phyloP scores from a whole-genome alignment of 306 rosid genomes.

The Crotalaria pallida region DNA sequence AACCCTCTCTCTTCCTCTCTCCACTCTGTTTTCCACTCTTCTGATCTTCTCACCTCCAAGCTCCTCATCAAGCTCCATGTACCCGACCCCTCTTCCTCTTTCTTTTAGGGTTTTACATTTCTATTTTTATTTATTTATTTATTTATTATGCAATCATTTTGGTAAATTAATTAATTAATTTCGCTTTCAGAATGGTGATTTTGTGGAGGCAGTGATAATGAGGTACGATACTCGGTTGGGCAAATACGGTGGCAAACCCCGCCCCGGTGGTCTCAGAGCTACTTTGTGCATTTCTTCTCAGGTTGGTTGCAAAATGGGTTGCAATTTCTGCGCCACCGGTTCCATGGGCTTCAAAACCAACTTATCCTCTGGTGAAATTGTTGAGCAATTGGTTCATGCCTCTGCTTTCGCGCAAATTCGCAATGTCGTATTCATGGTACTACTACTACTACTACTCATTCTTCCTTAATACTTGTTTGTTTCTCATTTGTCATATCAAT shows the following conservation, averaged over 20 bases:
- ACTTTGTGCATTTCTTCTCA: conserved; percentile 91
- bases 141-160: not conserved
- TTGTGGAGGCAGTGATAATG: conserved; percentile 92
- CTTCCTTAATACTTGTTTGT: no score
- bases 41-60: conserved; percentile 71
- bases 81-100: not conserved
- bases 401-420: conserved; percentile 69
- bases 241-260: conserved; percentile 70
- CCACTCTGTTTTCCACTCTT: conserved; percentile 69
- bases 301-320: conserved; percentile 99
- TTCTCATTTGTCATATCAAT: no score
- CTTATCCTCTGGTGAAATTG: conserved; percentile 73
- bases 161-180: not conserved
- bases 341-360: conserved; percentile 90
- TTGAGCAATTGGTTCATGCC: conserved; percentile 88
- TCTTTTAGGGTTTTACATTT: not conserved
- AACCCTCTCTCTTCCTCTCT: conserved; percentile 67
- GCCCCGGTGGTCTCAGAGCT: conserved; percentile 72
- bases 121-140: not conserved
- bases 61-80: conserved; percentile 82
- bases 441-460: no score
- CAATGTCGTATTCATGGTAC: conserved; percentile 91
- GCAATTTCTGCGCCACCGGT: conserved; percentile 97
- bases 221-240: conserved; percentile 79
- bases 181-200: conserved; percentile 50